A percentile compares a stretch with the other conserved stretches of the same genome.
These are phyloP conservation scores for Wickerhamiella kurtzmanii DNA, from an alignment of 805 yeast genomes.

Conservation along the genomic window DNA sequence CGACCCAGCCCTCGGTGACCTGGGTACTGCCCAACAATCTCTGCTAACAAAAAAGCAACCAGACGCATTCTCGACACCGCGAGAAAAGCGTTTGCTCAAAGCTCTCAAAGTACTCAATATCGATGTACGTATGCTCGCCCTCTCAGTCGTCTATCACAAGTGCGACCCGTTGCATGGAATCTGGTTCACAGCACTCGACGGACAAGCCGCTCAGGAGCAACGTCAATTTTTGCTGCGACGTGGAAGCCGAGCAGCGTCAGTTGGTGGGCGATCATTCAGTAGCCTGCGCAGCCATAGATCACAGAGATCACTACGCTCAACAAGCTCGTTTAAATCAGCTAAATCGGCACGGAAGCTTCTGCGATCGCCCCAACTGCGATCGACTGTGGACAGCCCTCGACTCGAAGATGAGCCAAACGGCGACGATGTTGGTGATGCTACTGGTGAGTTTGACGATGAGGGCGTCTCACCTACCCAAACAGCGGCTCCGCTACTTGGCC, in stretches of 20 bases:
- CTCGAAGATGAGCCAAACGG: too few species aligned
- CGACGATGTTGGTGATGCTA: too few species aligned
- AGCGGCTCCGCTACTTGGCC: too few species aligned
- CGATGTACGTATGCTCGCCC: constrained; percentile 16
- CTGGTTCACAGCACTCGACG: constrained; percentile 20
- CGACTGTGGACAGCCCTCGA: neutral
- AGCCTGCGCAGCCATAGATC: neutral
- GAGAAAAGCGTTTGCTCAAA: constrained; percentile 17
- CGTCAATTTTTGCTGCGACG: neutral
- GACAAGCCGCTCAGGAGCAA: constrained; percentile 4
- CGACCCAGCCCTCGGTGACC: constrained; percentile 38
- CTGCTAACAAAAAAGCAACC: constrained; percentile 21
- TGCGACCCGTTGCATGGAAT: constrained; percentile 21
- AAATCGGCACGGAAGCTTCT: neutral
- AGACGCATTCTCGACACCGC: constrained; percentile 19
- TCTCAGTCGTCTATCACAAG: constrained; percentile 12
- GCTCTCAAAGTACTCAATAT: constrained; percentile 17
- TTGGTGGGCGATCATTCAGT: neutral
- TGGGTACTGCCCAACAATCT: constrained; percentile 31
- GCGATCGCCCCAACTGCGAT: neutral
- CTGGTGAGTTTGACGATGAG: too few species aligned
- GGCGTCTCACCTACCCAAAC: too few species aligned
- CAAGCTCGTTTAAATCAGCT: neutral
- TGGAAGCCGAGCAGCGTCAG: neutral
- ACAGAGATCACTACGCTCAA: neutral